Base-by-base conservation (phyloP, 805 yeast genomes). In the Barnettozyma sp. region DNA sequence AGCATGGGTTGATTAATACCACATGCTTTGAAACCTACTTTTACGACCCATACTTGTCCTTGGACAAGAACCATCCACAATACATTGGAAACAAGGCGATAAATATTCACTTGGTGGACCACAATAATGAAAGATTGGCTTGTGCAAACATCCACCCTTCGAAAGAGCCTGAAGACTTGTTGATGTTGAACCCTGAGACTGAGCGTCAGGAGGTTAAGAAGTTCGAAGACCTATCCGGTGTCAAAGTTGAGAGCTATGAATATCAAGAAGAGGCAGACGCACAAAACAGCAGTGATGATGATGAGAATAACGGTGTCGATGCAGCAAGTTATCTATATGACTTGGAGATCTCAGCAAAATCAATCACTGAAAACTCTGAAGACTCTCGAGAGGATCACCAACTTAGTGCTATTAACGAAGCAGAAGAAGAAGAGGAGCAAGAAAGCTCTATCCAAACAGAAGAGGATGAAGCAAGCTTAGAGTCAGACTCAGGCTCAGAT, bases 1-100 rank as follows among this genome's bases (percentile, higher is more conserved):
- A 80, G 55, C 87, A 81, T 57, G 90, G 90, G 10, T 70, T 62
- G 60, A 76, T 82, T 50, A 70, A 78, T 52, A 68, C 83, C 15
- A 78, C 84, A 10, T 78, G 85, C 53, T 78, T 73, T 55, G 80
- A 78, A 56, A 62, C 74, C 20, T 65, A 66, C 40, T 82, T 76
- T 54, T 59, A 66, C 40, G 88, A 82, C 50, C 80, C 78, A 6
- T 81, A 69, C 55, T 55, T 82, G 36, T 77, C 87, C 0, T 67
- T 81, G 55, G 68, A 76, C 48, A 70, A 71, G 24, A 55, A 59
- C 32, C 66, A 74, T 31, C 68, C 70, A 30, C 68, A 82, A n/a
- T 73, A 68, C 49, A 64, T 80, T 48, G 73, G 79, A 40, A 79
- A 78, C 15, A 65, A 60, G 40, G 67, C 84, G 3, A 57, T 78